Evolutionary conservation across 306 rosid species (phyloP).

Genomic region (Quercus rubra): DNA sequence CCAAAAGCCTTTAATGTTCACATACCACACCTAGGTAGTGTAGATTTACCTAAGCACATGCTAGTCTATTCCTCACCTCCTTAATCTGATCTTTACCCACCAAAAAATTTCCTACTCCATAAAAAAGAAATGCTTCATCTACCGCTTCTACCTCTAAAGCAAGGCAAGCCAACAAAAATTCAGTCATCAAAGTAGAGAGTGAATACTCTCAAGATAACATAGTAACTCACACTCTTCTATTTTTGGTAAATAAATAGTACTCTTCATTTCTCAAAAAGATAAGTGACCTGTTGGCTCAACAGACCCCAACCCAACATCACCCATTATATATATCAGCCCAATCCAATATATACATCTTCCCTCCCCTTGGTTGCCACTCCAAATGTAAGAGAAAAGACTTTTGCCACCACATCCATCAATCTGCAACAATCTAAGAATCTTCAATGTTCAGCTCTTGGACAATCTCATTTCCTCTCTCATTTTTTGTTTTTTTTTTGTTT

Average conservation of each 20-base stretch:
- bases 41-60: background rate
- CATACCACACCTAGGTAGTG: background rate
- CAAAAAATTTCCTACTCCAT: background rate
- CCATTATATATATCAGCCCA: background rate
- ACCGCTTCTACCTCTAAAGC: too few relatives aligned
- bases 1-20: background rate
- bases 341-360: background rate
- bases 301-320: background rate
- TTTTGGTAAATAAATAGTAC: too few relatives aligned
- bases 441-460: background rate
- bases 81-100: background rate
- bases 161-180: too few relatives aligned
- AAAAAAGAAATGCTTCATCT: background rate
- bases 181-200: background rate
- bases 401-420: background rate
- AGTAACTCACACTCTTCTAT: too few relatives aligned
- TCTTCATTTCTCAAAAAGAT: too few relatives aligned
- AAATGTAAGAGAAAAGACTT: background rate
- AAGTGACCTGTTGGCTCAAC: background rate
- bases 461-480: too few relatives aligned
- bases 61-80: background rate
- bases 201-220: background rate
- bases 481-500: background rate
- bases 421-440: background rate
- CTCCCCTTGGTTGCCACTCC: background rate